Base-by-base conservation (phyloP, 2,329 filamentous ascomycete species). In the Colletotrichum sublineola region DNA sequence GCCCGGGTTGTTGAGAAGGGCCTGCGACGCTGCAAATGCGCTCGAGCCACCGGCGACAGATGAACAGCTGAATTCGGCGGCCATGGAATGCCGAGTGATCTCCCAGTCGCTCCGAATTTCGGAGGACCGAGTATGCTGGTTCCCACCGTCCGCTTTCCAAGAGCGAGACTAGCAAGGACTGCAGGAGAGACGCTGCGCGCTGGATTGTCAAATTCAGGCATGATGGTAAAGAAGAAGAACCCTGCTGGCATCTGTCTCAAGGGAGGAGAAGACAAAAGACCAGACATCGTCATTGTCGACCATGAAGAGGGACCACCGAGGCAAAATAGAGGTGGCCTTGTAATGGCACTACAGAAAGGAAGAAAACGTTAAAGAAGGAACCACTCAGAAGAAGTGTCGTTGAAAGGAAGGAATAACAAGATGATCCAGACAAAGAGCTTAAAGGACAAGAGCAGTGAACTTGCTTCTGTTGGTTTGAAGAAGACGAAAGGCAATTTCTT, bases 1-100 rank as follows among this genome's bases (percentile, higher is more conserved):
- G 44, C 42, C 50, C 44, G 20, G 31, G 24, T 63, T 64, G 62
- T 64, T 64, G 40, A 66, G 52, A n/a, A 31, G 33, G 15, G 33
- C 31, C 46, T 40, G 24, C n/a, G 44, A 58, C 40, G 20, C 63
- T 38, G 52, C 52, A 33, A 48, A 40, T 5, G 6, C 40, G 52
- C 31, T 40, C 42, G 40, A 46, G 63, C 52, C 52, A 57, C 20
- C 14, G 63, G 29, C 40, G 62, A 44, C 11, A n/a, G 50, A 64
- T 24, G 62, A 64, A 65, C 52, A 29, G n/a, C 42, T 53, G 46
- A 46, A 31, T 63, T 20, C n/a, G 18, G 46, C 36, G 36, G 15
- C 15, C 24, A 40, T 15, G 33, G 7, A 33, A 29, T n/a, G 6
- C 18, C 33, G 24, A 20, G 24, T 29, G 7, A 33, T 31, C 61